A percentile compares a stretch with the other conserved stretches of the same genome.
Conservation (phyloP, 495 filamentous ascomycete genomes). For the Daldinia grandis region DNA sequence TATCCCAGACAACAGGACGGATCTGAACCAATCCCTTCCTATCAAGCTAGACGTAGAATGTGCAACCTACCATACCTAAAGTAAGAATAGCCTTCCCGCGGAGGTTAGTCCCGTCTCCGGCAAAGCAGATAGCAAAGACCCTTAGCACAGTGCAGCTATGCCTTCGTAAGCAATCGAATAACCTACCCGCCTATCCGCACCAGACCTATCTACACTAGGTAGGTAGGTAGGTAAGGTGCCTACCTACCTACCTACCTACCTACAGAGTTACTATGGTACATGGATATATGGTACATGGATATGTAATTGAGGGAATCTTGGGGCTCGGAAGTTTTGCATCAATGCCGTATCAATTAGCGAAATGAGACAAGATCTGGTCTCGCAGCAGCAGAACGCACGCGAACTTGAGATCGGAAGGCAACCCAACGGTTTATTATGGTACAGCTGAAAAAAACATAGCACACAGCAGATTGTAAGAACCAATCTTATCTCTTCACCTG, state of each 20-base stretch:
- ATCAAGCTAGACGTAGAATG: too few species aligned
- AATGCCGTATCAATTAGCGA: constrained; percentile 30
- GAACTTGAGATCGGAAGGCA: constrained; percentile 30
- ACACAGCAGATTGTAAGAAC: constrained; percentile 13
- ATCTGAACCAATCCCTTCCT: not conserved
- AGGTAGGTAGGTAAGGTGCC: not conserved
- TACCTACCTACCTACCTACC: too few species aligned
- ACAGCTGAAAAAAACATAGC: constrained; percentile 28
- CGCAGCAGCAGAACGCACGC: constrained; percentile 17
- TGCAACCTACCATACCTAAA: not conserved
- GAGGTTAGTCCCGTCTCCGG: constrained; percentile 3
- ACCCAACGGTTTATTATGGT: constrained; percentile 16
- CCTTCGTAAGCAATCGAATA: not conserved
- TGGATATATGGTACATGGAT: not conserved
- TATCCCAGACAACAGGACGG: not conserved
- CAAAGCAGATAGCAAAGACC: not conserved
- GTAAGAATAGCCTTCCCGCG: not conserved
- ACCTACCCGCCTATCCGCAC: constrained; percentile 25
- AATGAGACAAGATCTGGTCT: constrained; percentile 32
- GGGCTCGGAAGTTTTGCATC: constrained; percentile 7
- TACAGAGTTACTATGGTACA: not conserved
- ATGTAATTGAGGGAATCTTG: not conserved
- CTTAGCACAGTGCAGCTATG: constrained; percentile 3
- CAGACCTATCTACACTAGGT: not conserved
- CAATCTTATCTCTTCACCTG: constrained; percentile 26